These are phyloP conservation scores for Penicillium rolfsii DNA, from an alignment of 2,329 filamentous ascomycete genomes.

Conservation along the genomic window DNA sequence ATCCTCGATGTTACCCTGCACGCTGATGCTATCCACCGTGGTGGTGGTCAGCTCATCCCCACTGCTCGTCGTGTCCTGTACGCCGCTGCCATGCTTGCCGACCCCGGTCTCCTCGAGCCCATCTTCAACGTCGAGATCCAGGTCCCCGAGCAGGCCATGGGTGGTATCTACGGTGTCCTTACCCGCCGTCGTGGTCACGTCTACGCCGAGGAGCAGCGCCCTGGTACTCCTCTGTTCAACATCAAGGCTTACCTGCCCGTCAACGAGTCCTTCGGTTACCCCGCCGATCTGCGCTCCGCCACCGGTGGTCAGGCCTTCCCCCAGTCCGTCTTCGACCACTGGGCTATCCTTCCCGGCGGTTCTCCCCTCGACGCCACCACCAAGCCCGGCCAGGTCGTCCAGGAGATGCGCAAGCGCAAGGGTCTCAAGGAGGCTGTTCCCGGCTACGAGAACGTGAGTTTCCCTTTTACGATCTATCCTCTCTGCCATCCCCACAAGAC, in stretches of 20 bases:
- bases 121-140: conserved; percentile 99
- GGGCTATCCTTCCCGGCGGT: conserved; percentile 93
- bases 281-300: conserved; percentile 88
- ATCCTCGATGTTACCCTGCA: conserved; percentile 99
- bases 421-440: conserved; percentile 97
- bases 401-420: conserved; percentile 97
- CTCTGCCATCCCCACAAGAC: not conserved
- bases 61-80: conserved; percentile 97
- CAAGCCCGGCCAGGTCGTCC: conserved; percentile 81
- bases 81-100: conserved; percentile 85
- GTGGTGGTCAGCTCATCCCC: conserved; percentile 98
- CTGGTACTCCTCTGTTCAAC: conserved; percentile 98
- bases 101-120: conserved; percentile 91
- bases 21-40: conserved; percentile 99
- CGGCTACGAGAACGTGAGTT: conserved; percentile 90
- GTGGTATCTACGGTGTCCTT: conserved; percentile 99
- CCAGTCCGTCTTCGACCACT: conserved; percentile 98
- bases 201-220: conserved; percentile 96
- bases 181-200: conserved; percentile 98
- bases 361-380: conserved; percentile 81
- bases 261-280: conserved; percentile 99
- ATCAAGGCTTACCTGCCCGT: conserved; percentile 97
- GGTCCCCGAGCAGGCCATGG: conserved; percentile 98
- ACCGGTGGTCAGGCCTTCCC: conserved; percentile 99
- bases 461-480: not conserved